A percentile compares a stretch with the other conserved stretches of the same genome.
Conservation (phyloP, 2,329 filamentous ascomycete species). For the Arthrobotrys megalospora region DNA sequence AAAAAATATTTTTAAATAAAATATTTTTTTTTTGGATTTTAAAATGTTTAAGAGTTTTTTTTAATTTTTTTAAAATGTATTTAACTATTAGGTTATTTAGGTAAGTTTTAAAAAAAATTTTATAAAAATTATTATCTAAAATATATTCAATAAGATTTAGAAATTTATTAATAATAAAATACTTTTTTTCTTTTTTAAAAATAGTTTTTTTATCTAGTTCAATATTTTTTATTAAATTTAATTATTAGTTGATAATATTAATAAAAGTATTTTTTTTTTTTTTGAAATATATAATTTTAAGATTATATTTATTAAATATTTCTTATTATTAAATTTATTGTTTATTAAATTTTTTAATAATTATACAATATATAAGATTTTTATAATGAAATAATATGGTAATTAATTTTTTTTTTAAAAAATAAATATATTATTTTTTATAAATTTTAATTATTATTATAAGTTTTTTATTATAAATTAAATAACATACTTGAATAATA, state of each 20-base stretch:
- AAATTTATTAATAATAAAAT: conserved; percentile 8
- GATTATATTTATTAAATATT: background rate
- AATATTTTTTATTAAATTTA: background rate
- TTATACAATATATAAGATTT: conserved; percentile 4
- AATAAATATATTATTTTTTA: background rate
- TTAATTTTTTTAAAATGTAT: background rate
- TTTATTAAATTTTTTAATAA: background rate
- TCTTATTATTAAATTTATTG: background rate
- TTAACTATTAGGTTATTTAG: background rate
- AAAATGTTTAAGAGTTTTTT: background rate
- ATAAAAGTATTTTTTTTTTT: background rate
- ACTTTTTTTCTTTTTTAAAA: background rate
- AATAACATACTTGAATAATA: background rate
- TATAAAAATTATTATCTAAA: background rate
- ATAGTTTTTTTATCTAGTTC: background rate
- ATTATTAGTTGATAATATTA: background rate
- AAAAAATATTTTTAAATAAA: conserved; percentile 1
- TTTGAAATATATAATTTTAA: background rate
- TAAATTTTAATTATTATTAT: background rate
- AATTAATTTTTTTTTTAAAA: background rate
- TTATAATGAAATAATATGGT: background rate
- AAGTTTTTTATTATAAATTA: background rate
- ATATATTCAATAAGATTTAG: background rate
- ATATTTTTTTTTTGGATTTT: background rate
- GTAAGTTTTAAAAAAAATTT: background rate